Evolutionary conservation across 2,329 filamentous ascomycete genomes (phyloP).

Genomic region (Ophiocordyceps australis): DNA sequence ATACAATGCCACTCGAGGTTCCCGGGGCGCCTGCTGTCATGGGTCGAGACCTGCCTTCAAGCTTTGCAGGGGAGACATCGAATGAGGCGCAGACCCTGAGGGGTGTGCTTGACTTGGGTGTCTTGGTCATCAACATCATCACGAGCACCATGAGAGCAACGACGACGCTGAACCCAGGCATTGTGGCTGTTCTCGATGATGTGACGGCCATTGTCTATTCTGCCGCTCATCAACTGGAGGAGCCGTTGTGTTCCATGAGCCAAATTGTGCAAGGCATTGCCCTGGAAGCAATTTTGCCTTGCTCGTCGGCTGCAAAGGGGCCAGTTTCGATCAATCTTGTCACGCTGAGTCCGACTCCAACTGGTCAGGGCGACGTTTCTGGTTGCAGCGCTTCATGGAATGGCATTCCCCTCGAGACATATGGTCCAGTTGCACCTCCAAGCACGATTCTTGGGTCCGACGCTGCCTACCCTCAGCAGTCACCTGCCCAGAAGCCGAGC

Average conservation of each 20-base stretch:
- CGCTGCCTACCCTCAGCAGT: too few relatives aligned
- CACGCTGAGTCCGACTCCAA: conserved; percentile 1
- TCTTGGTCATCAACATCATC: conserved; percentile 6
- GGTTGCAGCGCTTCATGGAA: conserved; percentile 1
- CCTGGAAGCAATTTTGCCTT: conserved; percentile 5
- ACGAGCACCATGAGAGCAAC: conserved; percentile 2
- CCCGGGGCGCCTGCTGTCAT: conserved; percentile 6
- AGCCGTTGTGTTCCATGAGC: conserved; percentile 6
- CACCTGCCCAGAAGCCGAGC: neutral
- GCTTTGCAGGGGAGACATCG: neutral
- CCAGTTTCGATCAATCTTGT: conserved; percentile 1
- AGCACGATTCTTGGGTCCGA: too few relatives aligned
- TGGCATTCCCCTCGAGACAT: conserved; percentile 1
- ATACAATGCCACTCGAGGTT: conserved; percentile 1
- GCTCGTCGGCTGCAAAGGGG: conserved; percentile 2
- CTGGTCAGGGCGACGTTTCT: neutral
- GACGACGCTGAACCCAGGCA: conserved; percentile 1
- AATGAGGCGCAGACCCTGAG: conserved; percentile 3
- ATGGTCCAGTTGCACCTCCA: too few relatives aligned
- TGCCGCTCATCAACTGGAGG: conserved; percentile 4
- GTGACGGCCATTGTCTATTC: conserved; percentile 5
- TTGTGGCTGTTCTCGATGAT: conserved; percentile 6
- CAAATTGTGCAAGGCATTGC: conserved; percentile 2
- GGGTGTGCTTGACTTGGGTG: conserved; percentile 5
- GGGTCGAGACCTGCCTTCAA: conserved; percentile 2